These are phyloP conservation scores for Dioscorea zingiberensis DNA, from an alignment of 106 monocot genomes.

Conservation along the genomic window DNA sequence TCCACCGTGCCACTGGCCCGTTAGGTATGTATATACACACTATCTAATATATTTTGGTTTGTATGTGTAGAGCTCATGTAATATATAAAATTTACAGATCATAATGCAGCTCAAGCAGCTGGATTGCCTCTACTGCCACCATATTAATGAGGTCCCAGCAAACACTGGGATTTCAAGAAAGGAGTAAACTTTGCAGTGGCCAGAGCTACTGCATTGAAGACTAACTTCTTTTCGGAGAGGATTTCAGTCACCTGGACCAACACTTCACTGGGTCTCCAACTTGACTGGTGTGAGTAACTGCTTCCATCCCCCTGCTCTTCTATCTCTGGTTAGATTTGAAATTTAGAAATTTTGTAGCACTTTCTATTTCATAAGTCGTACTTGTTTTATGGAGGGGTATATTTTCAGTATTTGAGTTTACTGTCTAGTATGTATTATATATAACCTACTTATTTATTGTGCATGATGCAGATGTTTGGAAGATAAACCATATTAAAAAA, in stretches of 20 bases:
- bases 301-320: constrained; percentile 6
- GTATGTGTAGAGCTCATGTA: too few relatives aligned
- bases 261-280: neutral
- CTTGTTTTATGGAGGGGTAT: too few relatives aligned
- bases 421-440: too few relatives aligned
- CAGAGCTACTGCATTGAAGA: constrained; percentile 1
- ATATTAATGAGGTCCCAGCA: neutral
- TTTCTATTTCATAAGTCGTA: too few relatives aligned
- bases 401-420: too few relatives aligned
- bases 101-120: constrained; percentile 9
- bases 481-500: neutral
- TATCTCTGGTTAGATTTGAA: neutral
- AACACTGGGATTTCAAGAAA: neutral
- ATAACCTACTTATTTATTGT: too few relatives aligned
- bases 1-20: constrained; percentile 4
- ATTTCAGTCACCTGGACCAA: neutral
- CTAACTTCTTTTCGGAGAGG: neutral
- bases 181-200: constrained; percentile 13
- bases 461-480: too few relatives aligned
- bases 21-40: too few relatives aligned
- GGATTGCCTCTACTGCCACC: constrained; percentile 1
- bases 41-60: too few relatives aligned
- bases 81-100: too few relatives aligned
- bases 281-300: constrained; percentile 4
- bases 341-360: too few relatives aligned